Conservation (phyloP, 2,329 filamentous ascomycete species). For the Massarina eburnea region DNA sequence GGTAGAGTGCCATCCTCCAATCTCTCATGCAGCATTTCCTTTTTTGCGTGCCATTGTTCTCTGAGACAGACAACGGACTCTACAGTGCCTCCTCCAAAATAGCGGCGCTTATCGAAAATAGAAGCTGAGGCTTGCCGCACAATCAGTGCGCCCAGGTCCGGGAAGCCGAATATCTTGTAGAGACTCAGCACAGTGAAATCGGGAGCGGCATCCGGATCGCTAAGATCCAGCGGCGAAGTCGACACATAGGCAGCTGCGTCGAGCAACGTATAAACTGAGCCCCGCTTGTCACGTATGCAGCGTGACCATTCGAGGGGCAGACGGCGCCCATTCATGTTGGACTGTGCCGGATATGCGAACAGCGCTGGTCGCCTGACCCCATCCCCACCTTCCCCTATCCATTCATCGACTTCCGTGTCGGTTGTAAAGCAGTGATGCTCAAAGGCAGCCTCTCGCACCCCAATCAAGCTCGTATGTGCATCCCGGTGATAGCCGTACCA, state of each 20-base stretch:
- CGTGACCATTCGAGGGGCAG: constrained; percentile 70
- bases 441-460: constrained; percentile 69
- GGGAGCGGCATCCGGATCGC: constrained; percentile 62
- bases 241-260: constrained; percentile 83
- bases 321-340: constrained; percentile 84
- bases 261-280: constrained; percentile 66
- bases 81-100: constrained; percentile 94
- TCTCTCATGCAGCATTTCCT: constrained; percentile 73
- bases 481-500: constrained; percentile 81
- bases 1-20: constrained; percentile 91
- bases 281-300: constrained; percentile 42
- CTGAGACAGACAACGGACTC: constrained; percentile 81
- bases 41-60: constrained; percentile 81
- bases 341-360: constrained; percentile 88
- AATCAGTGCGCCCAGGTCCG: constrained; percentile 83
- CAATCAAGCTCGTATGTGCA: constrained; percentile 84
- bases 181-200: constrained; percentile 89
- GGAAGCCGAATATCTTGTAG: constrained; percentile 98
- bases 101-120: constrained; percentile 67
- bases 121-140: constrained; percentile 70
- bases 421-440: constrained; percentile 66
- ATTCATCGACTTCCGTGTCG: constrained; percentile 64
- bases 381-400: constrained; percentile 54
- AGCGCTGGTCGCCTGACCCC: constrained; percentile 41
- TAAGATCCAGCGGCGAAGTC: constrained; percentile 74